Base-by-base conservation (phyloP, 352 stramenopile genomes). In the Phytophthora palmivora region DNA sequence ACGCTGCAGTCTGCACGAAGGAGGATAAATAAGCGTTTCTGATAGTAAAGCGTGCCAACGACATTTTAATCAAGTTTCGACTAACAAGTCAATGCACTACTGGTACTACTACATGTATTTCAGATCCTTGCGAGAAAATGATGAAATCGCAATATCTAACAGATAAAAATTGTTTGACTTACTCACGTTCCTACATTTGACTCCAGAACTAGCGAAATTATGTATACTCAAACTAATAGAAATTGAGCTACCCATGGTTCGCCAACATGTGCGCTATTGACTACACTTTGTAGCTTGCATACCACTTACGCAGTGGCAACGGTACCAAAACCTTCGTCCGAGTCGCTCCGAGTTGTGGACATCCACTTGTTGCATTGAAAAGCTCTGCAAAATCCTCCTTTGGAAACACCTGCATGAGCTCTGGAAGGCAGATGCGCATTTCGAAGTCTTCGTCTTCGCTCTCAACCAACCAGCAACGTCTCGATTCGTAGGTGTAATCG, bases 221-320 rank as follows among this genome's bases (percentile, higher is more conserved):
- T 19, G 34, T 14, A 16, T 34, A 33, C 19, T 38, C 24, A 38
- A 38, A 1, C 9, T 1, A 50, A 55, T 30, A 28, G 28, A n/a
- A 46, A 0, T 44, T 18, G 7, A 28, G 6, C 24, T 28, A 28
- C 24, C 24, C 24, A 6, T 3, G 24, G 24, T 6, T 3, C 24
- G 24, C 24, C 24, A 28, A 28, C 24, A 28, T 28, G 24, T 16
- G 3, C 19, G 21, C 8, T 28, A 2, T 39, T 18, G 18, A 48
- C 42, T 51, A 56, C 19, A 15, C 33, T 12, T 67, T 54, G 39
- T 70, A 71, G 51, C 58, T 77, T 10, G 54, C 58, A 57, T 74
- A 77, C 69, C 69, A 77, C 15, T 74, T 63, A 4, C 64, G 54
- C 33, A 77, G 26, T 3, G 69, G 64, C 50, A 77, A 45, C 9